These are phyloP conservation scores for Cinnamomum chago DNA, from an alignment of 164 flowering plant species.

Conservation along the genomic window DNA sequence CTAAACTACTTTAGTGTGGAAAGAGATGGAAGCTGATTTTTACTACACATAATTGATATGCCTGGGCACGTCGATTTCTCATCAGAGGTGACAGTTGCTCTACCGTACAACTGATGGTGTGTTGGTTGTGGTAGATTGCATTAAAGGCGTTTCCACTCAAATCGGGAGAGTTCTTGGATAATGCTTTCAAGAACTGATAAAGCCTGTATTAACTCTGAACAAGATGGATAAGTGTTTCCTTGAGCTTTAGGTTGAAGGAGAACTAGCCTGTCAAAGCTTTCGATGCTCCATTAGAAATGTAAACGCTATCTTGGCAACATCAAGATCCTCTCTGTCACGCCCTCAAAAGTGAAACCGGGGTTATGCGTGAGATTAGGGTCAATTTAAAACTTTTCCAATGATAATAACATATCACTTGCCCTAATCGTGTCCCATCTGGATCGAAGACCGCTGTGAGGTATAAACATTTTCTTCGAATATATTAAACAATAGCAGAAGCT, in stretches of 20 bases:
- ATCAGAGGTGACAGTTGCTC: slow-evolving; percentile 21
- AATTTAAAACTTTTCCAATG: no score
- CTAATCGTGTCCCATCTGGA: no score
- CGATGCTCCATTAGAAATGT: slow-evolving; percentile 20
- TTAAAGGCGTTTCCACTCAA: slow-evolving; percentile 28
- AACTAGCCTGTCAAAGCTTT: slow-evolving; percentile 26
- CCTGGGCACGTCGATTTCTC: slow-evolving; percentile 35
- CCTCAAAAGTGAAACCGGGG: no score
- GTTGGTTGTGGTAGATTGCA: slow-evolving; percentile 26
- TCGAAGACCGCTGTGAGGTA: no score
- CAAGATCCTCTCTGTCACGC: slow-evolving; percentile 18
- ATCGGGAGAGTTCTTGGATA: slow-evolving; percentile 29
- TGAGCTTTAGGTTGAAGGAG: slow-evolving; percentile 27
- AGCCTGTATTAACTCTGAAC: slow-evolving; percentile 26
- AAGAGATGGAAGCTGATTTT: slow-evolving; percentile 18
- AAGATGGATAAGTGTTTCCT: slow-evolving; percentile 28
- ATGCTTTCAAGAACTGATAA: slow-evolving; percentile 24
- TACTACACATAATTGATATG: slow-evolving; percentile 25
- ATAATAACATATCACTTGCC: no score
- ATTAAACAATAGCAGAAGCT: no score
- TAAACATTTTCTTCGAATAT: no score
- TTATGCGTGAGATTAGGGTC: no score
- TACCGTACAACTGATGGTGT: slow-evolving; percentile 30
- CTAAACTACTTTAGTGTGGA: slow-evolving; percentile 20
- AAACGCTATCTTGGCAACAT: slow-evolving; percentile 22